Base-by-base conservation (phyloP, 1,284 basidiomycete genomes). In the Tilletia setariae region DNA sequence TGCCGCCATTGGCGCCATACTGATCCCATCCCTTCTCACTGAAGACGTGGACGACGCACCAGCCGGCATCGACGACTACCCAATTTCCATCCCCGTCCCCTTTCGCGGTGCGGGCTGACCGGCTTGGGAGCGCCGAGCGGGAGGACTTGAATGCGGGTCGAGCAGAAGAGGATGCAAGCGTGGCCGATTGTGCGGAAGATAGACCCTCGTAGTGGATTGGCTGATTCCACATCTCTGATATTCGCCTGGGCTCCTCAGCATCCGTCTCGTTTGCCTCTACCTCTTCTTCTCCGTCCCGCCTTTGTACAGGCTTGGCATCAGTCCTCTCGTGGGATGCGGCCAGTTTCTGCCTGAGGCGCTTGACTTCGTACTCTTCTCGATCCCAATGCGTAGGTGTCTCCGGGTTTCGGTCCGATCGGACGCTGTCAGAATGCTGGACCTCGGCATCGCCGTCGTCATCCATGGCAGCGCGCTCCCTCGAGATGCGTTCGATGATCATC, bases 21-120 rank as follows among this genome's bases (percentile, higher is more conserved):
- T 71, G 75, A 49, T 68, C 76, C 9, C 80, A 67, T 23, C 76
- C 77, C 15, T 75, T 71, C 53, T 70, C 69, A 16, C 77, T 79
- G 77, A 82, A 79, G 47, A 82, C 80, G 62, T 82, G 80, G 15
- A 82, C 79, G 56, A 79, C 74, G 67, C 78, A 80, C 80, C 80
- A 82, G n/a, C 74, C 78, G 1, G 79, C 79, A 70, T 82, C 79
- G 28, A 82, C 74, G 13, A 81, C 70, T 51, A 76, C 78, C 80
- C 80, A 82, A 32, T 82, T 77, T 15, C 80, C 80, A 61, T 75
- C 76, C 1, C 79, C 80, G 35, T 51, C 56, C 56, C 77, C 72
- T 65, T 73, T 74, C 21, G 69, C 66, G 8, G 56, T 30, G 30
- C 56, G 42, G 64, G n/a, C n/a, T 43, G 56, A 23, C 21, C 56